Conservation (phyloP, 129 eudicot species). For the Dittrichia graveolens region DNA sequence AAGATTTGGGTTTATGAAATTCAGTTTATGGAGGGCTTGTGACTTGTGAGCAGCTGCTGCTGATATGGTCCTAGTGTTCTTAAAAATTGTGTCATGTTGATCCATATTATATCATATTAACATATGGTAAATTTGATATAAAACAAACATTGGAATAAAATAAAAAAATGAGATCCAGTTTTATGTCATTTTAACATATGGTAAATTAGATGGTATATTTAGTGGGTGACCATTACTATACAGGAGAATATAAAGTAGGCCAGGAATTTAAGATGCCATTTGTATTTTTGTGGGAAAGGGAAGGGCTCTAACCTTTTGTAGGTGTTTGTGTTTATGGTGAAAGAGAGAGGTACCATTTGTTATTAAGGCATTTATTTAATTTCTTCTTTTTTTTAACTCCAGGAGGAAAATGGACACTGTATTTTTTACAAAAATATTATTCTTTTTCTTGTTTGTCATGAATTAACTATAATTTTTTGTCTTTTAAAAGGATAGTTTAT, state of each 20-base stretch:
- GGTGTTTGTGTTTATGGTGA: constrained; percentile 22
- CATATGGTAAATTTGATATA: neutral
- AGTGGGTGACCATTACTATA: neutral
- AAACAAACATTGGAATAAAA: too few species aligned
- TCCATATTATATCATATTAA: neutral
- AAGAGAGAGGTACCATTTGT: neutral
- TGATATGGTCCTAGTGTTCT: constrained; percentile 27
- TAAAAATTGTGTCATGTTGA: constrained; percentile 22
- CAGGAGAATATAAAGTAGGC: neutral
- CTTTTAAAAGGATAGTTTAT: too few species aligned
- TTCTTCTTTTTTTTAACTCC: too few species aligned
- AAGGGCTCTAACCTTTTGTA: neutral
- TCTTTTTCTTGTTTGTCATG: too few species aligned
- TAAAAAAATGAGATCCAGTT: too few species aligned
- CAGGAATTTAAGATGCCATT: constrained; percentile 25
- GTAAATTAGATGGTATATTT: too few species aligned
- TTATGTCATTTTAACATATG: too few species aligned
- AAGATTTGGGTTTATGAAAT: constrained; percentile 23
- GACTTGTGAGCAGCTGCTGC: constrained; percentile 25
- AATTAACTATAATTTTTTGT: too few species aligned
- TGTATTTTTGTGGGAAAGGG: constrained; percentile 29
- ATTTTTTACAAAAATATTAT: too few species aligned
- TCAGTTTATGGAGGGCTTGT: constrained; percentile 34
- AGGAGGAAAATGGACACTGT: too few species aligned
- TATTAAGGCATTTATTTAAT: too few species aligned